Percentiles rank a stretch among this genome's conserved stretches.
Evolutionary conservation across 2,329 filamentous ascomycete species (phyloP).

Genomic region (Rhinocladiella similis): DNA sequence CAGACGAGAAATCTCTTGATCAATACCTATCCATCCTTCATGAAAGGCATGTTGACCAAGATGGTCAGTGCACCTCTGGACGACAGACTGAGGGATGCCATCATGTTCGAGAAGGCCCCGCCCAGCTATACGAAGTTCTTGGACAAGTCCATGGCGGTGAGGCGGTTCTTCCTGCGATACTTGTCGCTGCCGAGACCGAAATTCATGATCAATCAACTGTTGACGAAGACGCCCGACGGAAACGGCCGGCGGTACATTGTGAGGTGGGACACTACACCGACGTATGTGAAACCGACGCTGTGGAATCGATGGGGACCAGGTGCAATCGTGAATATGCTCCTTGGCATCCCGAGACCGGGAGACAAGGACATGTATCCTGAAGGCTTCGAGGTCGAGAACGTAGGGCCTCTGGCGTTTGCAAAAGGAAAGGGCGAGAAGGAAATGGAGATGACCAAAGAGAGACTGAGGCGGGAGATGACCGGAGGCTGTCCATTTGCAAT

Average conservation of each 20-base stretch:
- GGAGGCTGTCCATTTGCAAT: conserved; percentile 51
- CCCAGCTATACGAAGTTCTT: conserved; percentile 40
- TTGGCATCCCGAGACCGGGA: conserved; percentile 50
- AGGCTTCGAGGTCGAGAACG: conserved; percentile 54
- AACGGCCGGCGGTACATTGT: conserved; percentile 54
- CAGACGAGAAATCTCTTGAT: conserved; percentile 63
- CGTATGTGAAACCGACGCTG: conserved; percentile 61
- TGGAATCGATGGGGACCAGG: conserved; percentile 64
- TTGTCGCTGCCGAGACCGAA: conserved; percentile 58
- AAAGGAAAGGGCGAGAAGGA: conserved; percentile 54
- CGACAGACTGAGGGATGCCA: conserved; percentile 62
- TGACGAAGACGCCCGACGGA: conserved; percentile 51
- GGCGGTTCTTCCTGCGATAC: conserved; percentile 59
- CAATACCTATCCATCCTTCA: conserved; percentile 51
- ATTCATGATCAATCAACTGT: conserved; percentile 36
- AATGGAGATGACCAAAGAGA: conserved; percentile 42
- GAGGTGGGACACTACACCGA: conserved; percentile 63
- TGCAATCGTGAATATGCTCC: conserved; percentile 51
- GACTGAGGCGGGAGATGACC: conserved; percentile 38
- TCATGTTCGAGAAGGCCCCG: conserved; percentile 56
- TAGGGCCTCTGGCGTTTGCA: conserved; percentile 60
- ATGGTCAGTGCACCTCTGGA: conserved; percentile 63
- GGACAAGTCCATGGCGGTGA: conserved; percentile 50
- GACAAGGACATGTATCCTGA: conserved; percentile 47
- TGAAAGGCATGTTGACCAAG: conserved; percentile 51